Conservation (phyloP, 805 yeast species). For the Myxozyma sirexii region DNA sequence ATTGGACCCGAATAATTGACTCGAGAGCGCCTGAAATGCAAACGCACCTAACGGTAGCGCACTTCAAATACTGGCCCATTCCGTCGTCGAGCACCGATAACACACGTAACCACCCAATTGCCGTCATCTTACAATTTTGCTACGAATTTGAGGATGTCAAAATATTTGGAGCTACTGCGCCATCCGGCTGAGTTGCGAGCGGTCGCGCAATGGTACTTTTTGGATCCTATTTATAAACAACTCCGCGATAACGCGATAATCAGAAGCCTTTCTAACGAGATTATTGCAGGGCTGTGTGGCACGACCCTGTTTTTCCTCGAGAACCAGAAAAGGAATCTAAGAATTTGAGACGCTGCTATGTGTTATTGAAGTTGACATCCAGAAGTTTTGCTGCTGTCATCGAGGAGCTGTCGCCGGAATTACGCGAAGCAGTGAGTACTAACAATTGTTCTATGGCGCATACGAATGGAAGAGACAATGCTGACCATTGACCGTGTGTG, state of each 20-base stretch:
- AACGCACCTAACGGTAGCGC: too few relatives aligned
- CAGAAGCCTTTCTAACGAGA: neutral
- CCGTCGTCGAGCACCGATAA: neutral
- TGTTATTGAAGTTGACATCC: slow-evolving; percentile 68
- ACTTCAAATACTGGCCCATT: too few relatives aligned
- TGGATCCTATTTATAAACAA: neutral
- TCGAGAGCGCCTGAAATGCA: too few relatives aligned
- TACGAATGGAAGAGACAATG: too few relatives aligned
- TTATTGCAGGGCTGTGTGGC: slow-evolving; percentile 44
- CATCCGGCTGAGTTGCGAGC: slow-evolving; percentile 78
- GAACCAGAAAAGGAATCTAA: slow-evolving; percentile 47
- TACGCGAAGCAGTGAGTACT: slow-evolving; percentile 64
- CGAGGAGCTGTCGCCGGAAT: slow-evolving; percentile 84
- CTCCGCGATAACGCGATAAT: neutral
- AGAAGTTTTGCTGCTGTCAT: slow-evolving; percentile 95
- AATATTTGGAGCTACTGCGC: slow-evolving; percentile 45
- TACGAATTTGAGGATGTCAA: slow-evolving; percentile 23
- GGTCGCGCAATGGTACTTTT: slow-evolving; percentile 57
- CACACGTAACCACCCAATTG: neutral
- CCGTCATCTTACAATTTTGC: neutral
- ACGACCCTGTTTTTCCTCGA: slow-evolving; percentile 56
- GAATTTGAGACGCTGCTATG: slow-evolving; percentile 65
- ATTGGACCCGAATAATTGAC: too few relatives aligned
- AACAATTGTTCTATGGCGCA: neutral
- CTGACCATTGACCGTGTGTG: too few relatives aligned